A percentile compares a stretch with the other conserved stretches of the same genome.
Conservation (phyloP, 2,329 filamentous ascomycete genomes). For the Zelopaecilomyces penicillatus region DNA sequence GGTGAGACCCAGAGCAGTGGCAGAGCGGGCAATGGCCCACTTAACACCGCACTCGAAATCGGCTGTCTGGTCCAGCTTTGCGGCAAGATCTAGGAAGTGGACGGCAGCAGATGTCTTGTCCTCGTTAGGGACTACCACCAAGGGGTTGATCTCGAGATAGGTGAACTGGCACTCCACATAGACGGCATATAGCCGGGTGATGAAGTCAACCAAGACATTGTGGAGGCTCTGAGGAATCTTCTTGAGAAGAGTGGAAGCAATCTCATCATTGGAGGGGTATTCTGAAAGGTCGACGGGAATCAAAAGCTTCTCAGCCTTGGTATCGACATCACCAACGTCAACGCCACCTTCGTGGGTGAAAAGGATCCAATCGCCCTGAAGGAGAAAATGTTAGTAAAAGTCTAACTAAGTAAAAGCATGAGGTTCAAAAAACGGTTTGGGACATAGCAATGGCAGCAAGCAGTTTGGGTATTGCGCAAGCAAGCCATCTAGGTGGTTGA, state of each 20-base stretch:
- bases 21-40: conserved; percentile 93
- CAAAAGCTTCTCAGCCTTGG: conserved; percentile 96
- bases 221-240: conserved; percentile 93
- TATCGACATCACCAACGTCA: conserved; percentile 97
- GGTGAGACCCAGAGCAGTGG: conserved; percentile 78
- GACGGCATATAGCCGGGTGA: conserved; percentile 94
- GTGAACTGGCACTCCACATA: conserved; percentile 99
- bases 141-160: conserved; percentile 99
- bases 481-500: too few relatives aligned
- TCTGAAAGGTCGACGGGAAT: conserved; percentile 91
- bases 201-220: conserved; percentile 99
- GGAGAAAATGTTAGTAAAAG: conserved; percentile 6
- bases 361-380: conserved; percentile 96
- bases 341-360: conserved; percentile 99
- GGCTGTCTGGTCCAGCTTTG: conserved; percentile 97
- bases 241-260: conserved; percentile 74
- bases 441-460: neutral
- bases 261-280: conserved; percentile 93
- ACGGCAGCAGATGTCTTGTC: conserved; percentile 88
- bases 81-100: conserved; percentile 95
- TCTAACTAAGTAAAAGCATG: neutral
- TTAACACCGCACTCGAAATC: conserved; percentile 99
- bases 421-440: neutral
- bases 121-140: conserved; percentile 94
- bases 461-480: neutral